Base-by-base conservation (phyloP, 192 early-diverging fungal genomes). In the Geranomyces michiganensis region DNA sequence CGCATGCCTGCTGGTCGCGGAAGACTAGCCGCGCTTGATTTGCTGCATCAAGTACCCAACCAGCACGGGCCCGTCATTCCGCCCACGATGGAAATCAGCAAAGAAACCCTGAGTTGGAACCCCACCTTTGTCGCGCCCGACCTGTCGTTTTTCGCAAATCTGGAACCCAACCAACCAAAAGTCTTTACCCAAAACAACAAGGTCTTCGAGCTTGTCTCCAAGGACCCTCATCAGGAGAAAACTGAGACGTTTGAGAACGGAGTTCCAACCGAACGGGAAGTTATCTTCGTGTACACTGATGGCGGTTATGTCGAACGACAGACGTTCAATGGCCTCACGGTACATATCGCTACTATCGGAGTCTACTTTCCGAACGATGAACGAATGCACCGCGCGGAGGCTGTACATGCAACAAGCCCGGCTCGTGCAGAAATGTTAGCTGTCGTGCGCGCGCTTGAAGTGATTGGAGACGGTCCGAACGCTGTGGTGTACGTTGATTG, bases 291-390 rank as follows among this genome's bases (percentile, higher is more conserved):
- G 17, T 60, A 14, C 29, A 19, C 27, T 17, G 58, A 60, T 32
- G 58, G 58, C 58, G 58, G 58, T 27, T 60, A 60, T 17, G 3
- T 14, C 22, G 1, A 6, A 6, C 17, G 17, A 7, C 22, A 19
- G 7, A 32, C 27, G 30, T 60, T 8, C 58, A 32, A 60, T 26
- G 27, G 58, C 17, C 19, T 32, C 6, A 7, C 4, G 9, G 31
- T 17, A 2, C 58, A 60, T 29, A 24, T 60, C 58, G 58, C 58
- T 17, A 26, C 22, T 17, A 60, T 60, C 27, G 58, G 58, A 19
- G 58, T 60, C 22, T 60, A 60, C 31, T 60, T 60, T 17, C 58
- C 58, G 17, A 60, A 32, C 5, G 58, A 60, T 4, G 27, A 14
- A 27, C 19, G 58, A 3, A 19, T 29, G 17, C 22, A 24, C 58